Evolutionary conservation across 768 basidiomycete genomes (phyloP).

Genomic region (Jaapia argillacea): DNA sequence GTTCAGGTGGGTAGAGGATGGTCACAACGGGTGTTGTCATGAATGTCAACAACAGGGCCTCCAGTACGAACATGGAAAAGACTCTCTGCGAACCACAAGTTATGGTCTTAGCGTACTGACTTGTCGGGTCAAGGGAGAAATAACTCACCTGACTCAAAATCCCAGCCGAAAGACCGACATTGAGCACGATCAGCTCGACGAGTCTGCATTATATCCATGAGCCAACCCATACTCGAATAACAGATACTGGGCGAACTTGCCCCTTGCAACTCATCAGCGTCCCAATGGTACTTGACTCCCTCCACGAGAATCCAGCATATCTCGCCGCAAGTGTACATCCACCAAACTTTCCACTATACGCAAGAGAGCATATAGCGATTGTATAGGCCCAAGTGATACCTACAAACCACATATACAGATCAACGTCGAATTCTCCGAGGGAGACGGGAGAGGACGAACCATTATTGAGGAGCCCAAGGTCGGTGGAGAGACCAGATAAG

Average conservation of each 20-base stretch:
- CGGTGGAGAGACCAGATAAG: slow-evolving; percentile 80
- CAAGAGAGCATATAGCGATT: slow-evolving; percentile 64
- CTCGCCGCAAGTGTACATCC: slow-evolving; percentile 70
- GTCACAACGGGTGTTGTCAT: slow-evolving; percentile 75
- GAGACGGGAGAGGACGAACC: slow-evolving; percentile 28
- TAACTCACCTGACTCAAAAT: slow-evolving; percentile 50
- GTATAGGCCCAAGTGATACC: slow-evolving; percentile 86
- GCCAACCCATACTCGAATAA: background rate
- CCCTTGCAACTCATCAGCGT: slow-evolving; percentile 96
- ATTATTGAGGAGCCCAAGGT: slow-evolving; percentile 74
- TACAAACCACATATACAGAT: slow-evolving; percentile 17
- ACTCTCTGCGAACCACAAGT: slow-evolving; percentile 36
- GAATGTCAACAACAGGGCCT: slow-evolving; percentile 74
- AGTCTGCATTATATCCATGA: slow-evolving; percentile 48
- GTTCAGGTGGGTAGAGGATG: slow-evolving; percentile 54
- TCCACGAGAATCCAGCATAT: slow-evolving; percentile 60
- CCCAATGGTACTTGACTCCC: slow-evolving; percentile 80
- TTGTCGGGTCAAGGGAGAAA: no score
- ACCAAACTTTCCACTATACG: slow-evolving; percentile 84
- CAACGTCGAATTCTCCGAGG: background rate
- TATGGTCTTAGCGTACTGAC: background rate
- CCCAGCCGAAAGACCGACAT: slow-evolving; percentile 77
- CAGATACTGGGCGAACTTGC: slow-evolving; percentile 23
- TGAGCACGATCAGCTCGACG: slow-evolving; percentile 92
- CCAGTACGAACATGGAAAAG: slow-evolving; percentile 93